These are phyloP conservation scores for Metarhizium album DNA, from an alignment of 2,329 filamentous ascomycete genomes.

Conservation along the genomic window DNA sequence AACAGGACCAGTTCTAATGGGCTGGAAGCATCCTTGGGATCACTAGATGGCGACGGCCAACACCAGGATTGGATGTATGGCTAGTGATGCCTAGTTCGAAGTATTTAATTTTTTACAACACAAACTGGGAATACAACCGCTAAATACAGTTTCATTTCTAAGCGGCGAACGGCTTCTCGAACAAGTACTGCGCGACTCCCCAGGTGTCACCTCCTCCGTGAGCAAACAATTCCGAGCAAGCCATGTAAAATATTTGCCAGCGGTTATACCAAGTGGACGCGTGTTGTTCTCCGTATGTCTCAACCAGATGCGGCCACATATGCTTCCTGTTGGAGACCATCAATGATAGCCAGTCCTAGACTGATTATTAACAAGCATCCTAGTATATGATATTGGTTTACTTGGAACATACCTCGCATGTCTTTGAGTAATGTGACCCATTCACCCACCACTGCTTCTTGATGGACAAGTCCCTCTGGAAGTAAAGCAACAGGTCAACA, in stretches of 20 bases:
- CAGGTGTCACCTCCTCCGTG: conserved; percentile 55
- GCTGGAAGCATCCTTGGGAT: conserved; percentile 95
- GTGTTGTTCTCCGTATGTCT: conserved; percentile 53
- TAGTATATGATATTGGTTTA: background rate
- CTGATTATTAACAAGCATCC: background rate
- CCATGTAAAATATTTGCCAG: conserved; percentile 65
- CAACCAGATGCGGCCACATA: conserved; percentile 52
- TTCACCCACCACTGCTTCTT: conserved; percentile 61
- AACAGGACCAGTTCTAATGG: conserved; percentile 63
- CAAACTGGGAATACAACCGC: background rate
- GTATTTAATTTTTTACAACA: background rate
- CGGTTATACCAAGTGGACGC: conserved; percentile 54
- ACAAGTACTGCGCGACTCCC: conserved; percentile 57
- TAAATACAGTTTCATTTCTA: conserved; percentile 1
- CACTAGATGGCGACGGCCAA: conserved; percentile 45
- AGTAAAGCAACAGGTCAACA: conserved; percentile 55
- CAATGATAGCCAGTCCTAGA: conserved; percentile 48
- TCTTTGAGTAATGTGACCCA: conserved; percentile 57
- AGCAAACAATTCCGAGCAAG: conserved; percentile 58
- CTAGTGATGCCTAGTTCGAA: background rate
- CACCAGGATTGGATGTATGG: conserved; percentile 3
- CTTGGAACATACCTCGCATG: conserved; percentile 46
- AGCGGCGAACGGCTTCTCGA: conserved; percentile 40
- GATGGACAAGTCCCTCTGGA: conserved; percentile 50
- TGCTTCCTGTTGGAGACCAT: conserved; percentile 47